phyloP scores from a whole-genome alignment of 345 rosid species.

The Physaria fendleri region DNA sequence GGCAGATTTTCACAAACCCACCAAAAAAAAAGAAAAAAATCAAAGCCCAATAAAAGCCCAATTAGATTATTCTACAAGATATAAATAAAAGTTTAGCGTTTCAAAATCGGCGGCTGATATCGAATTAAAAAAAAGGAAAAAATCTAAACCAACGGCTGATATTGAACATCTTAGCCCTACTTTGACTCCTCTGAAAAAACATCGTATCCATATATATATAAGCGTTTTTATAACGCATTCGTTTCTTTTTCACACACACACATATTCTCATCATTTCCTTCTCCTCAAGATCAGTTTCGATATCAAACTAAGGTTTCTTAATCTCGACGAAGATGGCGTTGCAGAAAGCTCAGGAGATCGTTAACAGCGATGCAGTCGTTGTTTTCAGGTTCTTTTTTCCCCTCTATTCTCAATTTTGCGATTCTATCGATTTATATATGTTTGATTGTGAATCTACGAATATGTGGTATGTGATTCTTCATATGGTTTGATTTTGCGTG shows the following conservation, averaged over 20 bases:
- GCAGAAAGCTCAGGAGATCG: constrained; percentile 55
- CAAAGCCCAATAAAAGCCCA: constrained; percentile 6
- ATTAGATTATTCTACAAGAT: too few species aligned
- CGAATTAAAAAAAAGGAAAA: too few species aligned
- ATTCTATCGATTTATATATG: not conserved
- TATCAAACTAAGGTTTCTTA: not conserved
- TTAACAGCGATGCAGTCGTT: constrained; percentile 50
- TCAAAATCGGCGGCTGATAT: too few species aligned
- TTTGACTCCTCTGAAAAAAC: too few species aligned
- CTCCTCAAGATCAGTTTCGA: constrained; percentile 4
- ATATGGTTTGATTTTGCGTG: not conserved
- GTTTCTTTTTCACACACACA: too few species aligned
- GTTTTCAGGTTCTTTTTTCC: constrained; percentile 52
- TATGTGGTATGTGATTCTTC: not conserved
- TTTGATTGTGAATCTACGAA: not conserved
- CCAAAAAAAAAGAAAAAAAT: not conserved
- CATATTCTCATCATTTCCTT: not conserved
- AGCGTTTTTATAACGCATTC: constrained; percentile 5
- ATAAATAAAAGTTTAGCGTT: too few species aligned
- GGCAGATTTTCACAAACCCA: not conserved
- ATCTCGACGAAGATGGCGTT: constrained; percentile 38
- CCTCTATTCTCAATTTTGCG: not conserved
- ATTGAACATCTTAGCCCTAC: too few species aligned
- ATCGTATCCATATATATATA: too few species aligned
- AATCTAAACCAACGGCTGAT: too few species aligned